Base-by-base conservation (phyloP, 108 stramenopile species). In the Schizochytrium sp. region DNA sequence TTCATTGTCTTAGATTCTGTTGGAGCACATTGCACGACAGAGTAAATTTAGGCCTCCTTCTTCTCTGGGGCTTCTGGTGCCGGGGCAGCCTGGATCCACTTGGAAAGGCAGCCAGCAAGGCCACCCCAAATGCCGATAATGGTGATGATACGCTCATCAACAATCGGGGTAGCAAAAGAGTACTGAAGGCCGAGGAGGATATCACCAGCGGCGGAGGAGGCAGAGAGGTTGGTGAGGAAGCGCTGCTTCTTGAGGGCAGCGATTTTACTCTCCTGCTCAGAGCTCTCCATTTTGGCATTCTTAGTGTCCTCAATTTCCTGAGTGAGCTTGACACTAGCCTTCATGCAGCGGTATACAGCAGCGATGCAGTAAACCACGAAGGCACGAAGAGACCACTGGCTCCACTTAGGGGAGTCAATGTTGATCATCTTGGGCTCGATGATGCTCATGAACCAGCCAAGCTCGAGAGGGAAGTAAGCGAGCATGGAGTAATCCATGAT, bases 361-460 rank as follows among this genome's bases (percentile, higher is more conserved):
- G 50, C 47, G 55, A 83, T 50, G 47, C 47, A 49, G 3, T 83
- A 83, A 5, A 83, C 17, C 12, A 40, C 47, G 0, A 49, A 83
- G 12, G 76, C 76, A 7, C 76, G 76, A 10, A 83, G 50, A 3
- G 76, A 83, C 47, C 47, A 55, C 50, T 55, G 19, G 50, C 50
- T 55, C 76, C 47, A 55, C 76, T 17, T 1, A 12, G 8, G 17
- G n/a, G 50, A 49, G 53, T 83, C 28, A 53, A 55, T 55, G 76
- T n/a, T 17, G 2, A 83, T 55, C 47, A 83, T 49, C n/a, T 83
- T 83, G 47, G 76, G 76, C 76, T 83, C 76, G n/a, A 83, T n/a
- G 47, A 55, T 83, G 76, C 76, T 83, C 17, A 83, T 47, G 15
- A 83, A 53, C 76, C 76, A 83, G 50, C 49, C 10, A 3, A 55